phyloP scores from a whole-genome alignment of 768 basidiomycete species.

The Termitomyces sp. region DNA sequence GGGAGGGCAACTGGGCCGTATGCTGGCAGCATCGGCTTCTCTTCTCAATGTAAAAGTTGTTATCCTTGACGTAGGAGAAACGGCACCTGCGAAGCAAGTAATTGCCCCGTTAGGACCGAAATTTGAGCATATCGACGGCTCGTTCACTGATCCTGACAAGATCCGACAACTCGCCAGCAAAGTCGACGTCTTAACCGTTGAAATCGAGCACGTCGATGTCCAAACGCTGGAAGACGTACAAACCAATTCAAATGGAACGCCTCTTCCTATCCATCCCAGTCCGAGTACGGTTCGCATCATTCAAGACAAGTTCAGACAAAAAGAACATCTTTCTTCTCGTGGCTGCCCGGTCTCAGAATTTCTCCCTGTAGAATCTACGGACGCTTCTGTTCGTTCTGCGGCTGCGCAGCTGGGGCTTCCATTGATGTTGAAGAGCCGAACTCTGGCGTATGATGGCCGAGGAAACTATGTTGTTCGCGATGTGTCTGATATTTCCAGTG shows the following conservation, averaged over 20 bases:
- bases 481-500: conserved; percentile 45
- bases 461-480: conserved; percentile 82
- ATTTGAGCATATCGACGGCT: conserved; percentile 77
- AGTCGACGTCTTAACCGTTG: conserved; percentile 88
- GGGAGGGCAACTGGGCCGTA: conserved; percentile 95
- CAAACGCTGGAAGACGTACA: conserved; percentile 64
- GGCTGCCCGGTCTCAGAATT: conserved; percentile 60
- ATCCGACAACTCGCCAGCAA: conserved; percentile 76
- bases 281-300: conserved; percentile 82
- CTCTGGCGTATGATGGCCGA: conserved; percentile 92
- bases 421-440: conserved; percentile 95
- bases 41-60: conserved; percentile 80
- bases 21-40: conserved; percentile 90
- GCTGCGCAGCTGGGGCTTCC: conserved; percentile 70
- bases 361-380: conserved; percentile 50
- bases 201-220: conserved; percentile 95
- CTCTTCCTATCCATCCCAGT: conserved; percentile 63
- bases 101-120: conserved; percentile 48
- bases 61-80: conserved; percentile 80
- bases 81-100: conserved; percentile 88
- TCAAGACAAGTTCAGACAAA: conserved; percentile 79
- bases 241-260: conserved; percentile 22
- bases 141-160: conserved; percentile 76
- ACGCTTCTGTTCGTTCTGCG: conserved; percentile 49
- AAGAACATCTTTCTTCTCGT: conserved; percentile 71